Base-by-base conservation (phyloP, 805 yeast species). In the Metschnikowia proteae region DNA sequence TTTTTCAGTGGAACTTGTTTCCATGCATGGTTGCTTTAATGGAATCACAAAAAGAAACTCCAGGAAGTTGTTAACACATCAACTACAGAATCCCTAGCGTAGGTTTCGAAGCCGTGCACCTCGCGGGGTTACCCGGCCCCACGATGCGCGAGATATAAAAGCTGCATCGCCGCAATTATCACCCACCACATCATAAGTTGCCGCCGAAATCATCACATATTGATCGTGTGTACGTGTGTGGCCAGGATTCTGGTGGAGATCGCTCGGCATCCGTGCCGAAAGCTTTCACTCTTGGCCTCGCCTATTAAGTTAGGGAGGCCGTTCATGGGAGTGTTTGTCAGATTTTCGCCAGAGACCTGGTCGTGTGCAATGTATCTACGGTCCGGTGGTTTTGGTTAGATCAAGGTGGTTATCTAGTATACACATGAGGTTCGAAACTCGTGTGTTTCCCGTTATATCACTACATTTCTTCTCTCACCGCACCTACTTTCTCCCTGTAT, bases 371-470 rank as follows among this genome's bases (percentile, higher is more conserved):
- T 46, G 57, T 38, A 46, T 46, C 38, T 45, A 51, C 42, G 47
- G 52, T 55, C 57, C 60, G 52, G 55, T 57, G 53, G 44, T 52
- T 61, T 56, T 63, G 74, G 75, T 63, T 66, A 71, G 75, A 68
- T 52, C 59, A 65, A 57, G 38, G 70, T 69, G 75, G 64, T 66
- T 70, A 68, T 57, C 60, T 62, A 72, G 77, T 58, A 72, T 68
- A 64, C 66, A 62, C 60, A 55, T 49, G 64, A 61, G 71, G 64
- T 60, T 53, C 33, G 64, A 61, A 59, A 70, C 71, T 62, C 55
- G 56, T 40, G 60, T 51, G 74, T 67, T 61, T 72, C 77, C 77
- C 77, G 77, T 72, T 70, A 70, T 60, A 60, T 65, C 76, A 71
- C 71, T 41, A 72, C 71, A 71, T 60, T 45, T 39, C 23, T 25